Base-by-base conservation (phyloP, 2,329 filamentous ascomycete genomes). In the Elsinoe ampelina region DNA sequence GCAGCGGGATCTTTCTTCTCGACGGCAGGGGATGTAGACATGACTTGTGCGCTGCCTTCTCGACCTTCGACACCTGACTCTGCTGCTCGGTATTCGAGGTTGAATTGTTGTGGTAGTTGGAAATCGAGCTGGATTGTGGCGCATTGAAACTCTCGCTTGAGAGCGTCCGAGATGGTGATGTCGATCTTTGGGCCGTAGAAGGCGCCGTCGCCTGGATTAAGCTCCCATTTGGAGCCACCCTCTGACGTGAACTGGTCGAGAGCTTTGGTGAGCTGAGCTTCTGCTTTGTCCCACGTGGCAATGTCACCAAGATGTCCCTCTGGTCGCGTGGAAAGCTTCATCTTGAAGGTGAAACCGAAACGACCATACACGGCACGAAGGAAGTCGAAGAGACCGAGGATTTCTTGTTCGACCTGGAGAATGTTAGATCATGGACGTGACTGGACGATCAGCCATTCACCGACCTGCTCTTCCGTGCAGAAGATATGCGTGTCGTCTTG, bases 151-250 rank as follows among this genome's bases (percentile, higher is more conserved):
- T 91, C 88, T 69, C 91, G 82, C 72, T 84, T 83, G 63, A 96
- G 77, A 45, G 89, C 89, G 72, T 96, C 92, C 54, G 84, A 85
- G 67, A 98, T 91, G 60, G 89, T 95, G 67, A 98, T 93, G 66
- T 98, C 93, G 65, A 97, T 95, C 81, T 98, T 98, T 54, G 93
- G 93, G 1, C 93, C 93, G 71, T 98, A 98, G 75, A 97, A 98
- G 55, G 93, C 93, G 68, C 93, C 93, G 65, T 98, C 93, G 58
- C 92, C 93, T 59, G 89, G 86, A 72, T 97, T 95, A 54, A 95
- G 77, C 70, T 89, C 86, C 93, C 93, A 98, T 61, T 83, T 77
- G 34, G 83, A 79, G 59, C 85, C 81, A 55, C 76, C 76, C 48
- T 73, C 70, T 17, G 73, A 73, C 57, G 82, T 79, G 71, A 96